Percentiles rank a stretch among this genome's conserved stretches.
phyloP scores from a whole-genome alignment of 192 early-diverging fungal species.

The Spinellus fusiger region DNA sequence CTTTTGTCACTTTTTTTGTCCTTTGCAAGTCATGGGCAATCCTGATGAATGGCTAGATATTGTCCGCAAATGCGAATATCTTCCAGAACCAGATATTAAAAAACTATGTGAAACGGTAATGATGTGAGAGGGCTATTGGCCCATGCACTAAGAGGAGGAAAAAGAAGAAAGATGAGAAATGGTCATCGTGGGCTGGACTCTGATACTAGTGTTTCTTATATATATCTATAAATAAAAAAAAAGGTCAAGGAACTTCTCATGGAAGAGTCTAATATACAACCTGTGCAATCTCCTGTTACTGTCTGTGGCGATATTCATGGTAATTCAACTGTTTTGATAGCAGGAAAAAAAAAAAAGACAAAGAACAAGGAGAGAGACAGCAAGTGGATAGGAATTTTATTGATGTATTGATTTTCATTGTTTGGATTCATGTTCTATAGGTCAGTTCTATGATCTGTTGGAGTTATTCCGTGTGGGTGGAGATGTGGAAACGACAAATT shows the following conservation, averaged over 20 bases:
- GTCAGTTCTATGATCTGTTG: slow-evolving; percentile 94
- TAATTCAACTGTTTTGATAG: slow-evolving; percentile 3
- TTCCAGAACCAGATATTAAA: slow-evolving; percentile 94
- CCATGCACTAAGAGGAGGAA: too few relatives aligned
- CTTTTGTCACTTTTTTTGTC: neutral
- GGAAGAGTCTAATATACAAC: slow-evolving; percentile 98
- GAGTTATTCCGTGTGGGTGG: slow-evolving; percentile 96
- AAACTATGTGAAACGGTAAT: slow-evolving; percentile 93
- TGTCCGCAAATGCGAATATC: slow-evolving; percentile 87
- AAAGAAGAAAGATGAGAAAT: too few relatives aligned
- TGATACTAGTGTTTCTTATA: too few relatives aligned
- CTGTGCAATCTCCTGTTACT: slow-evolving; percentile 91
- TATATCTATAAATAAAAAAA: too few relatives aligned
- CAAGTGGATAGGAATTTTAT: neutral
- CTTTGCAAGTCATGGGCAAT: slow-evolving; percentile 46
- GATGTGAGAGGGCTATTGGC: too few relatives aligned
- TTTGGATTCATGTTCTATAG: slow-evolving; percentile 11
- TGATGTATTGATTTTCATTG: neutral
- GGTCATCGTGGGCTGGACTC: too few relatives aligned
- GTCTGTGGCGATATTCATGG: slow-evolving; percentile 98
- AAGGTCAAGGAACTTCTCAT: slow-evolving; percentile 95
- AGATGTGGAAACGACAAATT: slow-evolving; percentile 88
- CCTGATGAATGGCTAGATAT: slow-evolving; percentile 96
- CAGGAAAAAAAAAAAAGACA: neutral
- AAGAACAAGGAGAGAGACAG: neutral